Evolutionary conservation across 2,329 filamentous ascomycete species (phyloP).

Genomic region (Cladosporium sp.): DNA sequence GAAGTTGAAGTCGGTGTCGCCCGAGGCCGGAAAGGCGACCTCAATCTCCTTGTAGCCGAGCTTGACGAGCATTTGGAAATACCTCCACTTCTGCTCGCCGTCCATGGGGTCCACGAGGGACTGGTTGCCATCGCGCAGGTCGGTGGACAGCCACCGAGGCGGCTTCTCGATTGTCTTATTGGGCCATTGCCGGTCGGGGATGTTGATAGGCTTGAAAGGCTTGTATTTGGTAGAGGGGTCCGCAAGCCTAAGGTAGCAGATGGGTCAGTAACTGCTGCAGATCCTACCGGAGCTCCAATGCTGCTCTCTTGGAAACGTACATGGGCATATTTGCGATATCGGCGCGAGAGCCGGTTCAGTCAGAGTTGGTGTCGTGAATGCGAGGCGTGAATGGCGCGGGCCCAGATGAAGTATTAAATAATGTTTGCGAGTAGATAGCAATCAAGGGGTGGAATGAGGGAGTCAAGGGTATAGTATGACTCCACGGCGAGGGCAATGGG

Average conservation of each 20-base stretch:
- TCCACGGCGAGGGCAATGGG: conserved; percentile 1
- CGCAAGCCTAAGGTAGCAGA: conserved; percentile 49
- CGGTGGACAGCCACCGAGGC: conserved; percentile 84
- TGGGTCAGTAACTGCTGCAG: not conserved
- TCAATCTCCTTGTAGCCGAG: conserved; percentile 98
- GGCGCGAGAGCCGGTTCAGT: not conserved
- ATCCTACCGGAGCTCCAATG: no score
- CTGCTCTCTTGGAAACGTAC: conserved; percentile 7
- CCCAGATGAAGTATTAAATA: not conserved
- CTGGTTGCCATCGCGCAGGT: conserved; percentile 90
- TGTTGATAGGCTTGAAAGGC: conserved; percentile 58
- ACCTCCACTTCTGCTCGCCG: conserved; percentile 88
- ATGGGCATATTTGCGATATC: conserved; percentile 14
- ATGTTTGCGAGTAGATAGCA: not conserved
- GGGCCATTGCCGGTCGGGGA: conserved; percentile 76
- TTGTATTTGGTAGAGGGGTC: conserved; percentile 74
- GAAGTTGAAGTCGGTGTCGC: conserved; percentile 94
- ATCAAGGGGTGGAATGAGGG: conserved; percentile 6
- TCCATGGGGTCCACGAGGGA: conserved; percentile 91
- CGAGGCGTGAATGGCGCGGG: not conserved
- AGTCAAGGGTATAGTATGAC: conserved; percentile 13
- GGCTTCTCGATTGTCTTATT: conserved; percentile 74
- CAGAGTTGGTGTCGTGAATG: not conserved
- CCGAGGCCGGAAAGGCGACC: conserved; percentile 89
- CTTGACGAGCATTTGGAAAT: conserved; percentile 89